phyloP scores from a whole-genome alignment of 257 asterid species.

The Pogostemon cablin region DNA sequence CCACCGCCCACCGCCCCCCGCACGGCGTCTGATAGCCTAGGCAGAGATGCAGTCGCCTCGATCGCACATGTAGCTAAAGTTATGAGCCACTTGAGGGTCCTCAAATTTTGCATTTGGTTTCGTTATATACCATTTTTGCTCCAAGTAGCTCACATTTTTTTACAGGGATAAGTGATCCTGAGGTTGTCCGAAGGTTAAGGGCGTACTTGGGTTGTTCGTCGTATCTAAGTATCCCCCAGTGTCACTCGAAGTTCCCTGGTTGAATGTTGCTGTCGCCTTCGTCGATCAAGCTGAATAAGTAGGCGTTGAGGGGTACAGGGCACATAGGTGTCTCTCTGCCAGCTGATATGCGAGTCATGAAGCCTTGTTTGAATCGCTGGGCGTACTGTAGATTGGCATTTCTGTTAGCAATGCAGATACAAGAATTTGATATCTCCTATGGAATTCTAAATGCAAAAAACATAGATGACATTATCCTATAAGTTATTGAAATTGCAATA shows the following conservation, averaged over 20 bases:
- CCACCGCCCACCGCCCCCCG: slow-evolving; percentile 18
- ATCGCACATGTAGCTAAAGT: slow-evolving; percentile 73
- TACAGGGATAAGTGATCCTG: slow-evolving; percentile 49
- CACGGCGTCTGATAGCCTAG: slow-evolving; percentile 77
- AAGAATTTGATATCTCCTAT: too few relatives aligned
- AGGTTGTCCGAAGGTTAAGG: slow-evolving; percentile 67
- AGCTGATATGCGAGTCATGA: slow-evolving; percentile 59
- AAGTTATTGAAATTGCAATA: too few relatives aligned
- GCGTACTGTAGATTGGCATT: slow-evolving; percentile 63
- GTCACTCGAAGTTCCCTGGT: slow-evolving; percentile 82
- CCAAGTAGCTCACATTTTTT: slow-evolving; percentile 48
- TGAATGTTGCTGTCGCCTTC: slow-evolving; percentile 80
- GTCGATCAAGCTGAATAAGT: slow-evolving; percentile 74
- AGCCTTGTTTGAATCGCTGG: slow-evolving; percentile 71
- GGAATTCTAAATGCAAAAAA: too few relatives aligned
- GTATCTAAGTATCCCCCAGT: slow-evolving; percentile 68
- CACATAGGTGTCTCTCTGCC: slow-evolving; percentile 82
- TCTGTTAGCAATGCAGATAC: slow-evolving; percentile 42
- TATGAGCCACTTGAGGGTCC: slow-evolving; percentile 55
- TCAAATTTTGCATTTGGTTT: slow-evolving; percentile 50
- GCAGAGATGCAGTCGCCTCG: slow-evolving; percentile 66
- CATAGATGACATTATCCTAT: too few relatives aligned
- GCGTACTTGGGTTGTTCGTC: slow-evolving; percentile 74
- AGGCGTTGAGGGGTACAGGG: slow-evolving; percentile 68
- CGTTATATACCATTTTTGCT: slow-evolving; percentile 68